A percentile compares a stretch with the other conserved stretches of the same genome.
Evolutionary conservation across 2,329 filamentous ascomycete genomes (phyloP).

Genomic region (Beauveria caledonica): DNA sequence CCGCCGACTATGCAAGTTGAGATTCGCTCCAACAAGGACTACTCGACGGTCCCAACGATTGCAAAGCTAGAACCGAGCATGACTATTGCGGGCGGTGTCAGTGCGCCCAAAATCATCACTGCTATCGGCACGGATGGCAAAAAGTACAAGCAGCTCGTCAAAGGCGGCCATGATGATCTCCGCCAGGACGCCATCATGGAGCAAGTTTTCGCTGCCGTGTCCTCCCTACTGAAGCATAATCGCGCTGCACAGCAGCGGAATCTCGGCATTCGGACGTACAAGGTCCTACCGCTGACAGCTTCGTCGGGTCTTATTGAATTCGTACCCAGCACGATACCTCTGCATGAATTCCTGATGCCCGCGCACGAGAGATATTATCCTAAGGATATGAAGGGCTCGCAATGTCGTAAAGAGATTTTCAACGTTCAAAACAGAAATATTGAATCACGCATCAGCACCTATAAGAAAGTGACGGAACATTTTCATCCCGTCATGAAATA

Average conservation of each 20-base stretch:
- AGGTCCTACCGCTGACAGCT: constrained; percentile 81
- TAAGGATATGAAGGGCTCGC: constrained; percentile 65
- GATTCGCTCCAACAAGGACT: constrained; percentile 64
- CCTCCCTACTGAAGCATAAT: constrained; percentile 78
- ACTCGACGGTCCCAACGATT: constrained; percentile 68
- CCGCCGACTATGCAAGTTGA: constrained; percentile 84
- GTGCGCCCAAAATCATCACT: constrained; percentile 87
- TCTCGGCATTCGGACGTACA: constrained; percentile 90
- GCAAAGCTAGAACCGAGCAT: constrained; percentile 65
- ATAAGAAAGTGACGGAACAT: constrained; percentile 66
- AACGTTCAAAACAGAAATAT: constrained; percentile 61
- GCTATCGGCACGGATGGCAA: constrained; percentile 69
- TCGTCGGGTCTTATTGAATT: constrained; percentile 93
- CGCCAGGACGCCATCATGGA: constrained; percentile 99
- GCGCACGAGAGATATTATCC: constrained; percentile 84
- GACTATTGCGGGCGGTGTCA: constrained; percentile 81
- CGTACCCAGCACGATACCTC: constrained; percentile 82
- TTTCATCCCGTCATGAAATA: constrained; percentile 93
- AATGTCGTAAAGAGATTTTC: constrained; percentile 72
- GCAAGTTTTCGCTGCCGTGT: constrained; percentile 96
- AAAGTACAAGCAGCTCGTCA: constrained; percentile 83
- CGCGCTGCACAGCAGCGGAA: constrained; percentile 80
- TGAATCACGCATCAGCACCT: constrained; percentile 65
- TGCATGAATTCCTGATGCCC: constrained; percentile 87
- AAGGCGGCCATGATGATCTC: constrained; percentile 91